Base-by-base conservation (phyloP, 768 basidiomycete genomes). In the Lactifluus subvellereus region DNA sequence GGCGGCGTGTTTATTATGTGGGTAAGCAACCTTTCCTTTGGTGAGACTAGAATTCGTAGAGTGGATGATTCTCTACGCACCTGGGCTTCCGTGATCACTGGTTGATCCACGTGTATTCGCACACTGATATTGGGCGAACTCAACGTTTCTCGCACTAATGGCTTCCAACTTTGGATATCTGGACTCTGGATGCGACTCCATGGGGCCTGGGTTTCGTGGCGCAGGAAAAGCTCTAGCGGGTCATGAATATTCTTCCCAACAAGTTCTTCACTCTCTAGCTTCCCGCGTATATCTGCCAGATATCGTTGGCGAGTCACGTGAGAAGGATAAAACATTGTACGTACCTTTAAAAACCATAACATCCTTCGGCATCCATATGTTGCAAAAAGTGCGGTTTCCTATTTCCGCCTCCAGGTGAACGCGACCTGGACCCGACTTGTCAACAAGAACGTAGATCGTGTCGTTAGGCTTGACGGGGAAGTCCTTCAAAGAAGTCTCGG, bases 401-500 rank as follows among this genome's bases (percentile, higher is more conserved):
- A 11, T 16, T 47, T 32, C 16, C 2, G 43, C 54, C 42, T 56
- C 56, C 45, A 57, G 16, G n/a, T 33, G 33, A 48, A 57, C 8
- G 18, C 45, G 43, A 6, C 54, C 13, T 4, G 30, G 18, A 18
- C 11, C 33, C 1, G 56, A 18, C 20, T 57, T 57, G 18, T 57
- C 56, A 18, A 48, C 56, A 33, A 57, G 45, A 32, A 57, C 56
- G 20, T 57, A 57, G 32, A 57, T n/a, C 6, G 56, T 57, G 30
- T 57, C 56, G n/a, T 57, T 22, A 27, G 7, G 18, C 6, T n/a
- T 16, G 30, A 57, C 18, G 6, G 8, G 2, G n/a, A 57, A 47
- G 35, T 57, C 56, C 33, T 48, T 57, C 22, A 45, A 18, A 32
- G 43, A 9, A 2, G 6, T 6, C 45, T 14, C n/a, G 33, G 11